Base-by-base conservation (phyloP, 345 rosid genomes). In the Reutealis trisperma region DNA sequence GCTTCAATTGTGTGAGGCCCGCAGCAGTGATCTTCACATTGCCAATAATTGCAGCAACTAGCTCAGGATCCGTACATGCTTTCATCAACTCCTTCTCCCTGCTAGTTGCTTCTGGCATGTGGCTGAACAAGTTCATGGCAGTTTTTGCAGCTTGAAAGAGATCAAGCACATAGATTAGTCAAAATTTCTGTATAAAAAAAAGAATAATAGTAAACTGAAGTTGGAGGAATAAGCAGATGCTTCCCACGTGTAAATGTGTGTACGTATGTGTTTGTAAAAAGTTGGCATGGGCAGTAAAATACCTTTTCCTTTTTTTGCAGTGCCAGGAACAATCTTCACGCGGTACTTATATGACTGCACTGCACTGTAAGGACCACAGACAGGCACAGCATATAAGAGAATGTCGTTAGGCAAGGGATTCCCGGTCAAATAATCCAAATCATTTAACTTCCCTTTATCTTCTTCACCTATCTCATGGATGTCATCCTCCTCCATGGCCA, bases 51-150 rank as follows among this genome's bases (percentile, higher is more conserved):
- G 97, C 92, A 24, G 98, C 97, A 13, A 94, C 90, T 71, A 94
- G 89, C 90, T 96, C 97, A 0, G 98, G 93, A 74, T 94, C 99
- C 0, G 97, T 89, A 77, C 97, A 96, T 3, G 95, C 98, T 79
- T 96, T 96, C 95, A 92, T 94, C 85, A 96, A 85, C 82, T 93
- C 98, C 85, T 92, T 94, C 90, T 96, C 98, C 73, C 98, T 91
- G 15, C 45, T 83, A 22, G 91, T 82, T 41, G 97, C 93, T 60
- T 96, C 99, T 0, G 87, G 69, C 91, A 87, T 90, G 80, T 96
- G 99, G 83, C 90, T 87, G 70, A 96, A 94, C 81, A 96, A 85
- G 86, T 92, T 92, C 97, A 90, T 89, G 6, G 97, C 97, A 52
- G 90, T 91, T 85, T 94, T 96, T 19, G 95, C 95, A 83, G 97